These are phyloP conservation scores for Mycena galericulata DNA, from an alignment of 768 basidiomycete genomes.

Conservation along the genomic window DNA sequence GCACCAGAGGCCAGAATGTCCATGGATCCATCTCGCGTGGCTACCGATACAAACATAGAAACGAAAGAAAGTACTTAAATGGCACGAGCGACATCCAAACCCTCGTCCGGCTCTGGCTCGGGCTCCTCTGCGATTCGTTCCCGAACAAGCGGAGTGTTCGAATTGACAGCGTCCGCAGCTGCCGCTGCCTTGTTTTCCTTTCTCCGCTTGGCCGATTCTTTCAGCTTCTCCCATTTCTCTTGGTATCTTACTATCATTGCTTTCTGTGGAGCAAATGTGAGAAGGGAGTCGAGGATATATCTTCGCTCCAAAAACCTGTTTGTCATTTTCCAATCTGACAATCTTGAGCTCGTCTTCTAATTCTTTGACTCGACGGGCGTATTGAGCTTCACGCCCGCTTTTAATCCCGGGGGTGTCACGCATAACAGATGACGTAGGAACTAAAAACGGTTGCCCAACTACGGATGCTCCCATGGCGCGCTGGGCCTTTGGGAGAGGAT, in stretches of 20 bases:
- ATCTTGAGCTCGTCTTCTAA: slow-evolving; percentile 82
- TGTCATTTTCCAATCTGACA: slow-evolving; percentile 80
- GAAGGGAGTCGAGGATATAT: background rate
- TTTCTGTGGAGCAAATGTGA: slow-evolving; percentile 63
- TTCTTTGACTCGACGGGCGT: slow-evolving; percentile 76
- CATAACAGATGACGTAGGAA: slow-evolving; percentile 38
- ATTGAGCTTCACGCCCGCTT: slow-evolving; percentile 50
- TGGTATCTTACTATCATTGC: slow-evolving; percentile 85
- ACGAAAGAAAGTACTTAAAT: slow-evolving; percentile 22
- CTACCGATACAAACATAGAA: slow-evolving; percentile 29
- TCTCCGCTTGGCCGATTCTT: slow-evolving; percentile 89
- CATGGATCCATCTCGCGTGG: slow-evolving; percentile 5
- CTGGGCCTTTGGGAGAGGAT: slow-evolving; percentile 68
- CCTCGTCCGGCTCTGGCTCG: slow-evolving; percentile 59
- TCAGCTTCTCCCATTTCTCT: slow-evolving; percentile 91
- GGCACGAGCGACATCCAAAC: slow-evolving; percentile 2
- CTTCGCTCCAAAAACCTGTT: slow-evolving; percentile 64
- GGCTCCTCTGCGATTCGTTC: slow-evolving; percentile 84
- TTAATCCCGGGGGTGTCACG: slow-evolving; percentile 36
- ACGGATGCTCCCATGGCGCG: slow-evolving; percentile 80
- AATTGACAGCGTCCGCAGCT: slow-evolving; percentile 44
- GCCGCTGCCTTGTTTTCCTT: slow-evolving; percentile 77
- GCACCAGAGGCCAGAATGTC: too few species aligned
- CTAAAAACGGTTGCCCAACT: slow-evolving; percentile 57
- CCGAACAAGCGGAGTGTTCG: slow-evolving; percentile 57